Conservation (phyloP, 2,329 filamentous ascomycete genomes). For the Penicillium sp. region DNA sequence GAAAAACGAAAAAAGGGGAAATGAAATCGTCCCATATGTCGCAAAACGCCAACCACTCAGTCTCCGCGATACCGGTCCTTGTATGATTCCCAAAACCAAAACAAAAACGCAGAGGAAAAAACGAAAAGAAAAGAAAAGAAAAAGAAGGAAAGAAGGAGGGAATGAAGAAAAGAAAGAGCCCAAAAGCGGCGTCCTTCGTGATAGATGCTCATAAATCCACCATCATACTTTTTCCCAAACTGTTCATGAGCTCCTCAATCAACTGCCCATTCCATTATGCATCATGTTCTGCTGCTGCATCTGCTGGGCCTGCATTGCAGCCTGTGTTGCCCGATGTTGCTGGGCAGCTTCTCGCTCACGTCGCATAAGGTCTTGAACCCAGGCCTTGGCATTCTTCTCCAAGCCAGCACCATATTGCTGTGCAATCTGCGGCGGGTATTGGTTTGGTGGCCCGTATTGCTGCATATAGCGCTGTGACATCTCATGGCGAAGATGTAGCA, state of each 20-base stretch:
- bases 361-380: conserved; percentile 37
- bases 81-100: conserved; percentile 22
- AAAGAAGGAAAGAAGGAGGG: too few relatives aligned
- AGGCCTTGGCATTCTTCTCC: conserved; percentile 36
- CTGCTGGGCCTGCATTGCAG: conserved; percentile 35
- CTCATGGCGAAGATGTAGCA: conserved; percentile 34
- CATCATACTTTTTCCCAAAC: neutral
- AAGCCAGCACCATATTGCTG: conserved; percentile 36
- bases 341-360: conserved; percentile 33
- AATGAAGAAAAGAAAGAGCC: conserved; percentile 2
- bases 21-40: conserved; percentile 17
- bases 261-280: conserved; percentile 39
- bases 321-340: conserved; percentile 31
- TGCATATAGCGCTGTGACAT: conserved; percentile 35
- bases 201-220: conserved; percentile 6
- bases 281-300: conserved; percentile 42
- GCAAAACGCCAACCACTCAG: conserved; percentile 23
- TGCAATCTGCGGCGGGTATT: conserved; percentile 37
- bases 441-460: conserved; percentile 37
- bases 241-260: neutral
- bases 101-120: conserved; percentile 3
- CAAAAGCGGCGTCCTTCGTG: conserved; percentile 1
- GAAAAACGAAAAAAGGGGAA: conserved; percentile 17
- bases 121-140: too few relatives aligned
- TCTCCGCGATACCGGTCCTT: conserved; percentile 23